A percentile compares a stretch with the other conserved stretches of the same genome.
These are phyloP conservation scores for Aspergillus heteromorphus DNA, from an alignment of 495 filamentous ascomycete genomes.

Conservation along the genomic window DNA sequence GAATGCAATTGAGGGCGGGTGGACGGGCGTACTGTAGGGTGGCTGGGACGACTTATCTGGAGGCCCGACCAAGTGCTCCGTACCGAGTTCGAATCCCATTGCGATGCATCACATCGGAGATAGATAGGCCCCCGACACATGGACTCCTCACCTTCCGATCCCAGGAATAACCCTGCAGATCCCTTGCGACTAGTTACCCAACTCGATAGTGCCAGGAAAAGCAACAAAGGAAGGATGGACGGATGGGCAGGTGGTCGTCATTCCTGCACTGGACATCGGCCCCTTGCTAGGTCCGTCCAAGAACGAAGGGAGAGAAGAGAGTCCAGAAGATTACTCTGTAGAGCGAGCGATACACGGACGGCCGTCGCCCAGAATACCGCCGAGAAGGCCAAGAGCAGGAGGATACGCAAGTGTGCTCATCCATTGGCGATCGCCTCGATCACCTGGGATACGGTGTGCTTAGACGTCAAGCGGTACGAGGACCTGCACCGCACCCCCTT, in stretches of 20 bases:
- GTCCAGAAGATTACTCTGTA: background rate
- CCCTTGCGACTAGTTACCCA: background rate
- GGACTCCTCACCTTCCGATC: background rate
- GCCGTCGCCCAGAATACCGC: background rate
- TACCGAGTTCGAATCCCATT: background rate
- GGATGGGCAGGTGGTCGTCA: background rate
- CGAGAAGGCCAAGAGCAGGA: conserved; percentile 1
- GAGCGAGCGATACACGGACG: background rate
- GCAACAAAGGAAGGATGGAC: background rate
- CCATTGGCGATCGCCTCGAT: background rate
- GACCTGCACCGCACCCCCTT: background rate
- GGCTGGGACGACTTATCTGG: background rate
- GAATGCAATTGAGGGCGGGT: background rate
- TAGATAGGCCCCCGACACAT: background rate
- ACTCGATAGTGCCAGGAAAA: background rate
- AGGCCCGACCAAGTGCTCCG: background rate
- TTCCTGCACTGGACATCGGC: background rate
- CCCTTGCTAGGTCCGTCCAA: background rate
- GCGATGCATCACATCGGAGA: background rate
- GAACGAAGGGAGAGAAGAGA: background rate
- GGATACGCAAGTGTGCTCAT: background rate
- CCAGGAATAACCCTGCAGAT: background rate
- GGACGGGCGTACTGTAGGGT: background rate
- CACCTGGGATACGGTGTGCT: background rate
- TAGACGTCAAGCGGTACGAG: background rate